These are phyloP conservation scores for Breviolum minutum DNA, from an alignment of 73 alveolate genomes.

Conservation along the genomic window DNA sequence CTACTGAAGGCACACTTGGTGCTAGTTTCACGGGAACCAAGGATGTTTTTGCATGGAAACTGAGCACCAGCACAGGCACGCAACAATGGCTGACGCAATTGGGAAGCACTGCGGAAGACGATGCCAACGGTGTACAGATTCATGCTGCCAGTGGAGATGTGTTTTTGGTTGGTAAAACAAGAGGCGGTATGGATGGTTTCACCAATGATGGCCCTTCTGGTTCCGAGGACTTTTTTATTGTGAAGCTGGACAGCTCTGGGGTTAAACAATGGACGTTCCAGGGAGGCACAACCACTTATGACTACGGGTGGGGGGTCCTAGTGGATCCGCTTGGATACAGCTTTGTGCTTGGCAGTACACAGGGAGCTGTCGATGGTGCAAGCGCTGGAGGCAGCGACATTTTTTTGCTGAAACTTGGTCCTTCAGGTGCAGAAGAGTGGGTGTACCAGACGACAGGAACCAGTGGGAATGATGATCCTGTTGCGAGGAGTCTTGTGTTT, in stretches of 20 bases:
- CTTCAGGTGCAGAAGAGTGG: not conserved
- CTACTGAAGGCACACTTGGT: too few relatives aligned
- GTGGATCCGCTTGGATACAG: not conserved
- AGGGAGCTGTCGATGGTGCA: not conserved
- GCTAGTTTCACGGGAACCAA: too few relatives aligned
- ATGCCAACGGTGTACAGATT: not conserved
- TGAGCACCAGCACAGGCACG: too few relatives aligned
- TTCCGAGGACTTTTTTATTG: not conserved
- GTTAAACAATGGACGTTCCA: not conserved
- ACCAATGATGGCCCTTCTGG: not conserved
- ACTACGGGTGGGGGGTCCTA: not conserved
- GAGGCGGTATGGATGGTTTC: not conserved
- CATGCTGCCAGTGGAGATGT: too few relatives aligned
- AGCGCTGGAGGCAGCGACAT: not conserved
- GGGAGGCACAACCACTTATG: not conserved
- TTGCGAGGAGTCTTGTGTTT: too few relatives aligned
- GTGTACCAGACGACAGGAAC: not conserved
- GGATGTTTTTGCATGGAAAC: too few relatives aligned
- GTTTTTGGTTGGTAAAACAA: not conserved
- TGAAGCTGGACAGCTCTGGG: slow-evolving; percentile 27
- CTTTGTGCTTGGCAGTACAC: not conserved
- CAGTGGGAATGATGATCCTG: too few relatives aligned
- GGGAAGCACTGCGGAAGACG: too few relatives aligned
- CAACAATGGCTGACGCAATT: too few relatives aligned
- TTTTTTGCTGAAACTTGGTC: not conserved